Evolutionary conservation across 495 filamentous ascomycete genomes (phyloP), one percentile per base, ranked within the genome.

Genomic region (Durotheca rogersii): DNA sequence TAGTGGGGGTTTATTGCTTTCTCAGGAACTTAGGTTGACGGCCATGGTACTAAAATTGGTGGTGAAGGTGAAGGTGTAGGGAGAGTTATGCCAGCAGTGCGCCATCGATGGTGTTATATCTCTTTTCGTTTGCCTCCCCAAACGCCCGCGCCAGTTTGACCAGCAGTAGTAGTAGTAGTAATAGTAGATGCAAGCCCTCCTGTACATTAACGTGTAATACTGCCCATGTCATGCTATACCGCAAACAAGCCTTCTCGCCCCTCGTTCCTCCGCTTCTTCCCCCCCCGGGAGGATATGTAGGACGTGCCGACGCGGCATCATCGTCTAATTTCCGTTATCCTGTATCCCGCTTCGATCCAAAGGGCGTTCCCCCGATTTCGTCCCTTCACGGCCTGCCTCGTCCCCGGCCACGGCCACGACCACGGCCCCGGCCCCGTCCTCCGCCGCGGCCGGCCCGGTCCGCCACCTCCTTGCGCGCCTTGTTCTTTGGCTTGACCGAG

Each of bases 401-500:
- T 23, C 86, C 80, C 46, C 86, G 70, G 2, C 83, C 81, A 39
- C 84, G 64, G 3, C 80, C 80, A 30, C 84, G 78, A 5, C 83
- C 78, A 76, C 67, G 77, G 60, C 81, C 87, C 31, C 78, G 69
- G 38, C 79, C 77, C 48, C 78, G 73, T 17, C 64, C 57, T 36
- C 83, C 81, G 53, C 83, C 79, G 11, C 83, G 74, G 16, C 75
- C 72, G 16, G 85, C 84, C 42, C 82, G 72, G 57, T 88, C 87
- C 20, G 83, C 77, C 6, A 55, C 73, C 72, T 98, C 94, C 78
- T 98, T 98, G 62, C 93, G 77, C 20, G 93, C 92, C 82, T 97
- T 97, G 72, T 98, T 97, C 84, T 97, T 97, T 39, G 93, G 92
- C 75, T 98, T 98, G 23, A 91, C 89, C 42, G 89, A 83, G 68